phyloP scores from a whole-genome alignment of 108 stramenopile species.

The Thalassiosira profunda region DNA sequence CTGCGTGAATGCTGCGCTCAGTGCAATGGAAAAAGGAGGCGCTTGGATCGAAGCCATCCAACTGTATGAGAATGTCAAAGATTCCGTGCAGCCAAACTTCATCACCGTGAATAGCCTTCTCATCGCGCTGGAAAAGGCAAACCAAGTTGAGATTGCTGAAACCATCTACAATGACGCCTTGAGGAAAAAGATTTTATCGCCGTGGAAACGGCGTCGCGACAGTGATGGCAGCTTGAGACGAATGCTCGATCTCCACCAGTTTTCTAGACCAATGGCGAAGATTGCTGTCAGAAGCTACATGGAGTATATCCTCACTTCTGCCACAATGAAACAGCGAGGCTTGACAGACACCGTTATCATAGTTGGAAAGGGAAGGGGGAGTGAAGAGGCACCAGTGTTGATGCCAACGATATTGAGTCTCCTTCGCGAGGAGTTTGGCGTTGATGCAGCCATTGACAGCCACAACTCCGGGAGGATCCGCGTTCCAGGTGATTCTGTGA shows the following conservation, averaged over 20 bases:
- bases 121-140: slow-evolving; percentile 69
- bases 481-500: slow-evolving; percentile 23
- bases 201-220: slow-evolving; percentile 33
- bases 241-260: slow-evolving; percentile 68
- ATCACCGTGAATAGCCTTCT: slow-evolving; percentile 68
- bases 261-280: slow-evolving; percentile 67
- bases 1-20: slow-evolving; percentile 80
- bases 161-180: slow-evolving; percentile 65
- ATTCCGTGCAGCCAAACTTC: slow-evolving; percentile 56
- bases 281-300: slow-evolving; percentile 69
- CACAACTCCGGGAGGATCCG: slow-evolving; percentile 58
- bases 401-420: slow-evolving; percentile 33
- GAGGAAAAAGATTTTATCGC: slow-evolving; percentile 47
- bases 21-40: slow-evolving; percentile 78
- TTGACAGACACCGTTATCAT: slow-evolving; percentile 65
- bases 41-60: slow-evolving; percentile 86
- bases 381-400: slow-evolving; percentile 55
- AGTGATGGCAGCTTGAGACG: slow-evolving; percentile 24
- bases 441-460: slow-evolving; percentile 46
- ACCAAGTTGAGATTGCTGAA: slow-evolving; percentile 69
- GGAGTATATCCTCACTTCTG: slow-evolving; percentile 34
- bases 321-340: slow-evolving; percentile 1
- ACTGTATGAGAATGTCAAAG: slow-evolving; percentile 56
- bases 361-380: slow-evolving; percentile 69
- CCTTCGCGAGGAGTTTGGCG: slow-evolving; percentile 48